A percentile compares a stretch with the other conserved stretches of the same genome.
phyloP scores from a whole-genome alignment of 139 green algal genomes.

The Eudorina sp. region DNA sequence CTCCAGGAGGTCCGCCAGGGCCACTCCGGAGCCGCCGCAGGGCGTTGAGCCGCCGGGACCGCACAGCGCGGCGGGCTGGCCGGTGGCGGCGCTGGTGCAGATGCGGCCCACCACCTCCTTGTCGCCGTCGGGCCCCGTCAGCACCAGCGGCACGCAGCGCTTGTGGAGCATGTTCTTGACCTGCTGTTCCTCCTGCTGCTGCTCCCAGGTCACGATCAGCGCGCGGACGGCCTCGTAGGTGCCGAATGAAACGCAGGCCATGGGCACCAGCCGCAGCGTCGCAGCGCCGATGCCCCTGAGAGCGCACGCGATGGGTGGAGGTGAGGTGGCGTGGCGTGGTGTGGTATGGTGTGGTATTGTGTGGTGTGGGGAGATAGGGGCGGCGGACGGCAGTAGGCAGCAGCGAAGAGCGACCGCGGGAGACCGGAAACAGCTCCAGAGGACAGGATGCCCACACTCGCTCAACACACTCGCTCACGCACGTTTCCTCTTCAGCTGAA shows the following conservation, averaged over 20 bases:
- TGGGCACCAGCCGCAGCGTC: slow-evolving; percentile 83
- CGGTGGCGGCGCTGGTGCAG: background rate
- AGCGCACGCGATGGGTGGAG: background rate
- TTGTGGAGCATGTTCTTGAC: slow-evolving; percentile 33
- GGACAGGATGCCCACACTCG: no score
- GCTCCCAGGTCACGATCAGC: slow-evolving; percentile 57
- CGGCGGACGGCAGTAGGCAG: no score
- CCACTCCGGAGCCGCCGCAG: background rate
- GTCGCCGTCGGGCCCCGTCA: slow-evolving; percentile 11
- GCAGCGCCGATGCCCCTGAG: slow-evolving; percentile 77
- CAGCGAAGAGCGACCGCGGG: background rate
- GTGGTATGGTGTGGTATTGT: no score
- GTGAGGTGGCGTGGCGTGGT: no score
- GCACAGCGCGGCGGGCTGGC: background rate
- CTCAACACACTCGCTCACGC: no score
- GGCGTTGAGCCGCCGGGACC: background rate
- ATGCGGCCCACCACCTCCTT: slow-evolving; percentile 46
- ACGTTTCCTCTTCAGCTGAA: no score
- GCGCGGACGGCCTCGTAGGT: slow-evolving; percentile 81
- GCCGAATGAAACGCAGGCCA: slow-evolving; percentile 85
- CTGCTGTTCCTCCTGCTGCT: slow-evolving; percentile 39
- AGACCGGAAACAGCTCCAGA: background rate
- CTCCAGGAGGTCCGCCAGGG: background rate
- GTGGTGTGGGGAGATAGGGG: no score
- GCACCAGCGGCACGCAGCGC: slow-evolving; percentile 43